Base-by-base conservation (phyloP, 306 rosid species). In the Vigna nakashimae region DNA sequence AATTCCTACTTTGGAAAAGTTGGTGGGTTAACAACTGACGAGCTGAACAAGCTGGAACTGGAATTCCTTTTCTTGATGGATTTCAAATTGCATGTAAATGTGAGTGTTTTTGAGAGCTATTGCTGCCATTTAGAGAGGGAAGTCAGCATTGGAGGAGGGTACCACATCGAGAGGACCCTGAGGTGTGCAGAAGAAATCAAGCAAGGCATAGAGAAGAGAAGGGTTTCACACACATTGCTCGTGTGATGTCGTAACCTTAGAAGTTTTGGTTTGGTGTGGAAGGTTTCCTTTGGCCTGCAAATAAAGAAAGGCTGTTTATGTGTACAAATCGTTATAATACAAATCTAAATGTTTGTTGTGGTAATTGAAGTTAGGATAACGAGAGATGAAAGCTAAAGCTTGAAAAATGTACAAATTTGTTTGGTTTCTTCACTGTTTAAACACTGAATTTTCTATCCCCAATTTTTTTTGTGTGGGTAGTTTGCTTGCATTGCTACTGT, bases 41-140 rank as follows among this genome's bases (percentile, higher is more conserved):
- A 93, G 26, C 69, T 93, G 88, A 93, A 93, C 88, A 81, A 85
- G 26, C 56, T 93, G 83, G 98, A 93, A 86, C 28, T 91, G 4
- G 97, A 93, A 26, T 91, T 93, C 53, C 86, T 91, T 36, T 93
- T 93, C 86, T 69, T 88, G 80, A 88, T 91, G 97, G 88, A 90
- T 38, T 93, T 93, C 88, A 93, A 93, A 79, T 90, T 91, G 64
- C 98, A 93, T 73, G 98, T 93, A 52, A 93, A 93, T 83, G 86
- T 93, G 81, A 93, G 98, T 87, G 92, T 93, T 65, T 93, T 93
- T 69, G 96, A 93, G 87, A 93, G 98, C 77, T 93, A 93, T 81
- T 93, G 98, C 50, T 71, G 91, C 28, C 98, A 93, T 81, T 83
- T 93, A 50, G 97, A 93, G 74, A 93, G 98, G 74, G 98, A 93